Base-by-base conservation (phyloP, 2,329 filamentous ascomycete species). In the Bretziella fagacearum region DNA sequence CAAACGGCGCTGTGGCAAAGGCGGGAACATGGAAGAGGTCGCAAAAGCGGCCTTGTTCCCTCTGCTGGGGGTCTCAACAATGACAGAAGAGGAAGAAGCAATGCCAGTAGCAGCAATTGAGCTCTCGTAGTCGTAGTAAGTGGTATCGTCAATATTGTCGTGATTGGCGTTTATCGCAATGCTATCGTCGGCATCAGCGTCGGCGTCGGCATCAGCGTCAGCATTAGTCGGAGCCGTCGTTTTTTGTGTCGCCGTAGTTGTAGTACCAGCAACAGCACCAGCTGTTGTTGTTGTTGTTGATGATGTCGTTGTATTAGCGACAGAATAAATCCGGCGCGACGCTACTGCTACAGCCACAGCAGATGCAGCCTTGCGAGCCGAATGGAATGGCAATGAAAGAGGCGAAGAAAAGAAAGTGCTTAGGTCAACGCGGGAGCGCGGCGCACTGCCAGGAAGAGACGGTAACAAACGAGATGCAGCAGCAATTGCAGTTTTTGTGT, bases 381-480 rank as follows among this genome's bases (percentile, higher is more conserved):
- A 51, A 18, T 47, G 32, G 29, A 51, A 51, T 23, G 49, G 61
- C 32, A 66, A 57, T 1, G 58, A 55, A 3, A 66, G 65, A 1
- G 73, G 72, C 2, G 73, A 76, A 0, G 73, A 77, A 55, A 77
- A 77, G 56, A 76, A 77, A 6, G 64, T 62, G 4, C 69, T 64
- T 2, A 76, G 60, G 45, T 74, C 67, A 45, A 70, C 66, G 18
- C 55, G 37, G 15, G 40, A 27, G 39, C 40, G 40, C 27, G 23
- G 30, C 3, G 25, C 32, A 27, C 25, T 51, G 27, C 32, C 29
- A 33, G 26, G 43, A 13, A 35, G 30, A 29, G 46, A 36, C 8
- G 30, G 23, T 18, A 36, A n/a, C 7, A 39, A 18, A 39, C 17
- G n/a, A 23, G 35, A 18, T 2, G 35, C 18, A 3, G 15, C 17